Evolutionary conservation across 202 grass and related monocot species (phyloP).

Genomic region (Musa balbisiana): DNA sequence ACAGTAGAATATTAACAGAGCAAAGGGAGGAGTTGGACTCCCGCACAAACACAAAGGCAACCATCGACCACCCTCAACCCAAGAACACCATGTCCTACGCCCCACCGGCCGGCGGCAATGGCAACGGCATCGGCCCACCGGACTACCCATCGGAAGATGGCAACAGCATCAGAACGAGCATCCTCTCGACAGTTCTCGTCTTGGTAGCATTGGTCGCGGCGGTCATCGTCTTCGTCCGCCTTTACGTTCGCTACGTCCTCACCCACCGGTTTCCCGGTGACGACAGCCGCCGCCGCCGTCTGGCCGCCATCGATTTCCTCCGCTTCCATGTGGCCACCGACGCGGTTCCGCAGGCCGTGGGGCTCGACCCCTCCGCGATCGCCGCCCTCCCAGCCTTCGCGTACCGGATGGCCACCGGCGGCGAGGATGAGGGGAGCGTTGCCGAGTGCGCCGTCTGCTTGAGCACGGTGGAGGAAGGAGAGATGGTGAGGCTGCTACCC

Average conservation of each 20-base stretch:
- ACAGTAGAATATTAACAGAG: too few species aligned
- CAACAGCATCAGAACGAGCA: slow-evolving; percentile 26
- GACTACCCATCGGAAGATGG: slow-evolving; percentile 8
- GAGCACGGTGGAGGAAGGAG: slow-evolving; percentile 40
- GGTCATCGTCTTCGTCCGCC: slow-evolving; percentile 1
- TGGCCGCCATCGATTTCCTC: neutral
- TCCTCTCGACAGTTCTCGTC: slow-evolving; percentile 32
- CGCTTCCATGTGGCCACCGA: neutral
- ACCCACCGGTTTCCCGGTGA: slow-evolving; percentile 9
- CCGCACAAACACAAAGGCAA: too few species aligned
- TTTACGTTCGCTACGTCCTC: slow-evolving; percentile 17
- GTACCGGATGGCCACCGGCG: slow-evolving; percentile 9
- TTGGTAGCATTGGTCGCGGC: slow-evolving; percentile 18
- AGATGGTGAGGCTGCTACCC: slow-evolving; percentile 41
- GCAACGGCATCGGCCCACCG: neutral
- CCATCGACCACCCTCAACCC: slow-evolving; percentile 19
- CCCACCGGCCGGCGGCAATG: neutral
- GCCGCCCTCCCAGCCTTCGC: slow-evolving; percentile 38
- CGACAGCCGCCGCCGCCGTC: neutral
- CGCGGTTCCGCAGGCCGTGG: neutral
- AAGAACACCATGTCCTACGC: neutral
- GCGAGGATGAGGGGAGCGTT: neutral
- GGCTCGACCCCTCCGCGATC: slow-evolving; percentile 50
- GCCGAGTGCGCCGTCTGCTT: slow-evolving; percentile 64
- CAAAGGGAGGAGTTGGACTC: too few species aligned